A percentile compares a stretch with the other conserved stretches of the same genome.
Conservation (phyloP, 495 filamentous ascomycete species). For the Hypoxylon fragiforme region DNA sequence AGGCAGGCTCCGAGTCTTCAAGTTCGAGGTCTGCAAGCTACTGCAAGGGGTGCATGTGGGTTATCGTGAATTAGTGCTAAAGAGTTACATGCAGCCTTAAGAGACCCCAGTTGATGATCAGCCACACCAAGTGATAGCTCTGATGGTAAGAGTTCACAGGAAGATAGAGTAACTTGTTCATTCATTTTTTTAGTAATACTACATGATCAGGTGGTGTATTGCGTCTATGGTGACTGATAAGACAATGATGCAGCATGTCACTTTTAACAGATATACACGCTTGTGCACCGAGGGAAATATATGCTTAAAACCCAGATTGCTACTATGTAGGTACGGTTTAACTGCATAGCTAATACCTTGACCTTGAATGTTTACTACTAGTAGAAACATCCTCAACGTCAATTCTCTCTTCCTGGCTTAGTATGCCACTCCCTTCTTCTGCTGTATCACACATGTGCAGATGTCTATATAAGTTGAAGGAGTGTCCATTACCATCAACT, state of each 20-base stretch:
- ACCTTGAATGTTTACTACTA: too few relatives aligned
- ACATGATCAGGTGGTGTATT: background rate
- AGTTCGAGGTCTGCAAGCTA: too few relatives aligned
- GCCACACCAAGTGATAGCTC: background rate
- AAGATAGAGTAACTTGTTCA: background rate
- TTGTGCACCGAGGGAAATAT: constrained; percentile 6
- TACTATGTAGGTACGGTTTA: too few relatives aligned
- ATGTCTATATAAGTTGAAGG: too few relatives aligned
- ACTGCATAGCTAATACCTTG: too few relatives aligned
- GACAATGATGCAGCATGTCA: constrained; percentile 2
- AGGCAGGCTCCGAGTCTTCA: too few relatives aligned
- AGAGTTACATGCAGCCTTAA: constrained; percentile 15
- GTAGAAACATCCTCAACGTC: background rate
- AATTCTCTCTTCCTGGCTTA: too few relatives aligned
- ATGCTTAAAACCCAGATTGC: too few relatives aligned
- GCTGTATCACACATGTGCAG: too few relatives aligned
- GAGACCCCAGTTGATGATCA: background rate
- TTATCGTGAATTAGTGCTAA: constrained; percentile 29
- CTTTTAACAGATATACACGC: constrained; percentile 11
- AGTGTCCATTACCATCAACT: too few relatives aligned
- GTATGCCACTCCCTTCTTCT: too few relatives aligned
- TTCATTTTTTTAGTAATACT: background rate
- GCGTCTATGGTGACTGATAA: background rate
- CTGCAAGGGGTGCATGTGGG: too few relatives aligned
- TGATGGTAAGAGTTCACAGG: background rate